Evolutionary conservation across 257 asterid species (phyloP), one percentile per base, ranked within the genome.

Genomic region (Lavandula angustifolia): DNA sequence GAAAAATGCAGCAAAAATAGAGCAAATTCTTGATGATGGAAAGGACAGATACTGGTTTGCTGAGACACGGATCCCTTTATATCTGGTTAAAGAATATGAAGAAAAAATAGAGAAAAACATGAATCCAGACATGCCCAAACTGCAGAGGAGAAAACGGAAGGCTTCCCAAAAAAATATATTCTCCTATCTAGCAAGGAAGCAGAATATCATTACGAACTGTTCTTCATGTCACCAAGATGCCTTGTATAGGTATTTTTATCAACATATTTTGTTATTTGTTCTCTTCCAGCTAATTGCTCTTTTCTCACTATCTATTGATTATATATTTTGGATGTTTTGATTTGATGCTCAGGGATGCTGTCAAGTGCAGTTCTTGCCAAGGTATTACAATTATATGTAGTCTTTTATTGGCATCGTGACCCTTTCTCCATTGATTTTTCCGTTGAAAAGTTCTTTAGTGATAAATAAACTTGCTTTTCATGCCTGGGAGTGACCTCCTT

Each of bases 1-100:
- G 91, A 87, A 91, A 84, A 81, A 75, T 72, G 52, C 82, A 32
- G 29, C 75, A 42, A 95, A 91, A 75, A 73, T 73, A 43, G 95
- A 81, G 82, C 70, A 84, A 74, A 77, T 14, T 41, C 75, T 41
- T 17, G 73, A 64, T 51, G 91, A 79, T 64, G 96, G 86, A 35
- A 79, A 71, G 78, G 91, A 84, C 71, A 84, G 76, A 69, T 86
- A 84, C 71, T 91, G 98, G 98, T 88, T 91, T 75, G 76, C 85
- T 47, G 94, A 91, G 81, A 68, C 77, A 34, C 87, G 80, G 22
- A 71, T 91, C 62, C 98, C 98, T 41, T 76, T 91, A 57, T 91
- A 84, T 84, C 82, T 91, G 54, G 80, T 91, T 62, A 88, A 84
- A 77, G 96, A 86, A 48, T 86, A 82, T 53, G 98, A 91, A 79